These are phyloP conservation scores for Coemansia sp. DNA, from an alignment of 192 early-diverging fungal species.

Conservation along the genomic window DNA sequence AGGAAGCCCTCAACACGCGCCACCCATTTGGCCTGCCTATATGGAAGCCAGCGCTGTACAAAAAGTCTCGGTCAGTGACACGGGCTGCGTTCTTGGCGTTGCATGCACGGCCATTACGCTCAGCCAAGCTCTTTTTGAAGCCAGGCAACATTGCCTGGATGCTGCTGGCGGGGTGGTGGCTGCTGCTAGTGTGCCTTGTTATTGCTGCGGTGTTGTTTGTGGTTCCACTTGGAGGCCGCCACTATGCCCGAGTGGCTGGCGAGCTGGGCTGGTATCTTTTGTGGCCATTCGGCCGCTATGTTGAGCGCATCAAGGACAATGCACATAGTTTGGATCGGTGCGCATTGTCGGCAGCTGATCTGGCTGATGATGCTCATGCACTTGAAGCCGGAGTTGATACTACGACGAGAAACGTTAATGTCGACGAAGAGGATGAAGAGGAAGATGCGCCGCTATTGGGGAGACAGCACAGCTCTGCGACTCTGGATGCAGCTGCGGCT, in stretches of 20 bases:
- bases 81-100: slow-evolving; percentile 75
- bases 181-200: slow-evolving; percentile 62
- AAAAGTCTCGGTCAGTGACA: slow-evolving; percentile 84
- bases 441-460: slow-evolving; percentile 46
- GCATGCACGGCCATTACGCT: slow-evolving; percentile 66
- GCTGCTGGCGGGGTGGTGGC: slow-evolving; percentile 87
- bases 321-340: slow-evolving; percentile 21
- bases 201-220: slow-evolving; percentile 61
- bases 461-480: not conserved
- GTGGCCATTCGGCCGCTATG: slow-evolving; percentile 96
- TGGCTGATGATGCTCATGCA: slow-evolving; percentile 22
- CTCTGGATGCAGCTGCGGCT: not conserved
- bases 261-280: slow-evolving; percentile 85
- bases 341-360: slow-evolving; percentile 13
- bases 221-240: slow-evolving; percentile 55
- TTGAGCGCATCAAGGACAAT: slow-evolving; percentile 62
- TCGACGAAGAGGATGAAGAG: slow-evolving; percentile 29
- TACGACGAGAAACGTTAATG: slow-evolving; percentile 1
- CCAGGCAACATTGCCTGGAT: slow-evolving; percentile 89
- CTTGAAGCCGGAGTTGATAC: slow-evolving; percentile 21
- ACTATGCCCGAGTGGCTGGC: slow-evolving; percentile 63
- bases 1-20: slow-evolving; percentile 70
- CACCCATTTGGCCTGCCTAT: slow-evolving; percentile 94
- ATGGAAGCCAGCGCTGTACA: slow-evolving; percentile 98
- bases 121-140: slow-evolving; percentile 63